Evolutionary conservation across 2,329 filamentous ascomycete species (phyloP).

Genomic region (Neopestalotiopsis clavispora): DNA sequence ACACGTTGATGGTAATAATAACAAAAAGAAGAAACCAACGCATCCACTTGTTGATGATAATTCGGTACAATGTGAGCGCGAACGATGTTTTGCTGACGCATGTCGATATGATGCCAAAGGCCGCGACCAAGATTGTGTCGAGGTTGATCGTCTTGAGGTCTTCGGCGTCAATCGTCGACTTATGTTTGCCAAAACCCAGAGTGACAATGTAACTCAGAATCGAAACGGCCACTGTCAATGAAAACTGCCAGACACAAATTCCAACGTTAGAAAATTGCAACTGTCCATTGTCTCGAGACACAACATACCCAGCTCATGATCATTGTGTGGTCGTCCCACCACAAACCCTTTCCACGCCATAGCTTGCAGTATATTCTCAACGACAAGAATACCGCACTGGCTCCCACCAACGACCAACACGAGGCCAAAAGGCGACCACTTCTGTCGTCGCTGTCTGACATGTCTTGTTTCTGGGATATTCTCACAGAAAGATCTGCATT

Average conservation of each 20-base stretch:
- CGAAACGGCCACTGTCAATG: constrained; percentile 33
- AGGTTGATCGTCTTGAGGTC: constrained; percentile 25
- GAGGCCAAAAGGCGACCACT: constrained; percentile 34
- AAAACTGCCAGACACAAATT: constrained; percentile 24
- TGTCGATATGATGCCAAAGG: constrained; percentile 27
- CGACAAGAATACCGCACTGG: constrained; percentile 31
- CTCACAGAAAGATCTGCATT: constrained; percentile 7
- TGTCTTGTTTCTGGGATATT: constrained; percentile 3
- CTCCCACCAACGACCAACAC: constrained; percentile 34
- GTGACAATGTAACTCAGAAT: constrained; percentile 38
- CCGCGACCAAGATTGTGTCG: constrained; percentile 26
- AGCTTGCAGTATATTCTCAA: constrained; percentile 43
- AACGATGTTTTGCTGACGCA: constrained; percentile 29
- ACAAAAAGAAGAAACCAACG: constrained; percentile 32
- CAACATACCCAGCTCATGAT: constrained; percentile 40
- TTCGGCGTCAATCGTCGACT: constrained; percentile 24
- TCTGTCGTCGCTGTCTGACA: constrained; percentile 27
- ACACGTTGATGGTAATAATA: constrained; percentile 27
- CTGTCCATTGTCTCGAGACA: background rate
- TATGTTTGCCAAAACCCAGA: constrained; percentile 30
- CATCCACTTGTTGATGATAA: constrained; percentile 27
- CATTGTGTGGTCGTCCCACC: constrained; percentile 43
- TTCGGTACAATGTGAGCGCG: constrained; percentile 27
- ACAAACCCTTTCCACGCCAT: constrained; percentile 39
- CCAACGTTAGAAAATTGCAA: background rate